These are phyloP conservation scores for Saccharum officinarum DNA, from an alignment of 176 grass and related monocot genomes.

Conservation along the genomic window DNA sequence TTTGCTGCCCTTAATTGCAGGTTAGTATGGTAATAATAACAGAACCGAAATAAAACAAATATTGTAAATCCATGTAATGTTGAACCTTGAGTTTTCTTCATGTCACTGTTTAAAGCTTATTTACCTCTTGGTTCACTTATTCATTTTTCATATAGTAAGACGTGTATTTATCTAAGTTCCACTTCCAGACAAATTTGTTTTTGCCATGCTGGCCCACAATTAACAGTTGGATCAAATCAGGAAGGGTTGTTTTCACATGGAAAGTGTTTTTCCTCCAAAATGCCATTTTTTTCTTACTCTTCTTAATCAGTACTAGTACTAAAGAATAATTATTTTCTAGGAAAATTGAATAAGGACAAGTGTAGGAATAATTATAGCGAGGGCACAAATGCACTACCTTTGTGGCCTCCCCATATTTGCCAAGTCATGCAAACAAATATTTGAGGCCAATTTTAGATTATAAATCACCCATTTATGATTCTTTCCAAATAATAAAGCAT, in stretches of 20 bases:
- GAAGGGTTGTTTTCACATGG: not conserved
- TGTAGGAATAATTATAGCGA: not conserved
- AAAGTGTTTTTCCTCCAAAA: not conserved
- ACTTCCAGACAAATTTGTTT: not conserved
- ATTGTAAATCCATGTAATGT: not conserved
- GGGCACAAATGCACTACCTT: not conserved
- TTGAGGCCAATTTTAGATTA: not conserved
- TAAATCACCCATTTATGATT: not conserved
- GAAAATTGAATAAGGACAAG: not conserved
- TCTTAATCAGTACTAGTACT: not conserved
- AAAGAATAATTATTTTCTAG: not conserved
- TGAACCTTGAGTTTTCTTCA: not conserved
- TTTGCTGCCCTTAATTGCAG: constrained; percentile 14
- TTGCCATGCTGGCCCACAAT: not conserved
- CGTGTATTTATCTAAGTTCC: not conserved
- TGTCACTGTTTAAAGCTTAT: constrained; percentile 5
- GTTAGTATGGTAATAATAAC: constrained; percentile 32
- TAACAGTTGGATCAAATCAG: not conserved
- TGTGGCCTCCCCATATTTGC: not conserved
- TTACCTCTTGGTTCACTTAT: not conserved
- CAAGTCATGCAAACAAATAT: not conserved
- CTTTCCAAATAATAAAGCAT: not conserved
- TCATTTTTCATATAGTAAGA: not conserved
- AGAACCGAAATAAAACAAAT: constrained; percentile 4
- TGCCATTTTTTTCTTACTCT: not conserved